Percentiles rank a stretch among this genome's conserved stretches.
phyloP scores from a whole-genome alignment of 306 rosid species.

The Quercus ilex region DNA sequence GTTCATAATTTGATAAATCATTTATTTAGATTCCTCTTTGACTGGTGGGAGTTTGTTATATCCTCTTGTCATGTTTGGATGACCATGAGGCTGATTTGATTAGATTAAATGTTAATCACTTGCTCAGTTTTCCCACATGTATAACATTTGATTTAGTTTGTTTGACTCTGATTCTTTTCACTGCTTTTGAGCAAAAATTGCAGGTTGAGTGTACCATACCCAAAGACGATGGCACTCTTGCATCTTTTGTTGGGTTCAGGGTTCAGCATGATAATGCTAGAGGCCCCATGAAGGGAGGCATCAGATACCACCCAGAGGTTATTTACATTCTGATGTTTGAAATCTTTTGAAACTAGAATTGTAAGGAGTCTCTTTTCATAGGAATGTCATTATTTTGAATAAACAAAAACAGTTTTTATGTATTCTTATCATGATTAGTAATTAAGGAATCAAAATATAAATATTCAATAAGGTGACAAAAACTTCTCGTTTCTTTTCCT shows the following conservation, averaged over 20 bases:
- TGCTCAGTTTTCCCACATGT: background rate
- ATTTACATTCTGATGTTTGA: slow-evolving; percentile 1
- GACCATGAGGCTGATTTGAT: background rate
- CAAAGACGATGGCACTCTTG: slow-evolving; percentile 81
- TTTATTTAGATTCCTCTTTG: too few relatives aligned
- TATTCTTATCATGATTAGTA: too few relatives aligned
- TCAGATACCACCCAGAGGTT: slow-evolving; percentile 99
- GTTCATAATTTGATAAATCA: background rate
- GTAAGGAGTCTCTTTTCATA: background rate
- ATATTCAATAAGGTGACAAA: too few relatives aligned
- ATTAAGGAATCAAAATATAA: too few relatives aligned
- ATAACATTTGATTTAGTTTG: background rate
- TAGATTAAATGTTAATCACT: background rate
- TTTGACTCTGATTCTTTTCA: slow-evolving; percentile 1
- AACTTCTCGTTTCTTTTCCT: too few relatives aligned
- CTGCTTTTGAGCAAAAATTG: slow-evolving; percentile 13
- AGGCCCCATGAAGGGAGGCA: slow-evolving; percentile 99
- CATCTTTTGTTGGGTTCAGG: slow-evolving; percentile 86
- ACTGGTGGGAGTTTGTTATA: background rate
- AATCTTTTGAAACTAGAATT: background rate
- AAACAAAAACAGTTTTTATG: too few relatives aligned
- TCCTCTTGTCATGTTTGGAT: background rate
- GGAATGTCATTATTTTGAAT: background rate
- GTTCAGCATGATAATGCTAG: slow-evolving; percentile 97
- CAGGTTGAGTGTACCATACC: slow-evolving; percentile 98